These are phyloP conservation scores for Talaromyces nanjingensis DNA, from an alignment of 495 filamentous ascomycete species.

Conservation along the genomic window DNA sequence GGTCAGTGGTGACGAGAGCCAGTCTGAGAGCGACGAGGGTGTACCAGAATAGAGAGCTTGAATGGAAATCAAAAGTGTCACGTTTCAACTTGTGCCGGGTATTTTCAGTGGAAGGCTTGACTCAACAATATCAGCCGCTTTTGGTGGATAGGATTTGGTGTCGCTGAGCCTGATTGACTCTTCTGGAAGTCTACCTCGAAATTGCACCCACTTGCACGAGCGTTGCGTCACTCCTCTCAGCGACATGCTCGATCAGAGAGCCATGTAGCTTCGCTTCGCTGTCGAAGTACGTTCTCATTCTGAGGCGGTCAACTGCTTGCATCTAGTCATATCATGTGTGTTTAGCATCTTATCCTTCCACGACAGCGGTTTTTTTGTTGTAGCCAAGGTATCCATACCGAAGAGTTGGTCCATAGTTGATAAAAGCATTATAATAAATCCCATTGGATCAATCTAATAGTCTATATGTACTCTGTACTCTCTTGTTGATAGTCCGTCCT, in stretches of 20 bases:
- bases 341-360: background rate
- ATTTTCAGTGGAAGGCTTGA: background rate
- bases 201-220: background rate
- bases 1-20: conserved; percentile 91
- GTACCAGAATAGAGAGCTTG: conserved; percentile 30
- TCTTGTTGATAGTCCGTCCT: background rate
- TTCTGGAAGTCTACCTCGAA: background rate
- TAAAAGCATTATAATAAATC: background rate
- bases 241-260: background rate
- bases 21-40: conserved; percentile 85
- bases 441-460: background rate
- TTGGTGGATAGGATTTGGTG: background rate
- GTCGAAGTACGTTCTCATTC: background rate
- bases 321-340: background rate
- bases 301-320: background rate
- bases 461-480: too few species aligned
- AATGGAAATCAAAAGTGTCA: background rate
- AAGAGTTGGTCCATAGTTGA: background rate
- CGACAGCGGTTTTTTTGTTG: background rate
- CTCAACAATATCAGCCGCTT: background rate
- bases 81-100: conserved; percentile 2
- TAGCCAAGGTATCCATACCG: background rate
- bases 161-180: background rate
- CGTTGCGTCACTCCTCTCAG: background rate
- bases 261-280: background rate